Evolutionary conservation across 257 asterid species (phyloP).

Genomic region (Jacaranda mimosifolia): DNA sequence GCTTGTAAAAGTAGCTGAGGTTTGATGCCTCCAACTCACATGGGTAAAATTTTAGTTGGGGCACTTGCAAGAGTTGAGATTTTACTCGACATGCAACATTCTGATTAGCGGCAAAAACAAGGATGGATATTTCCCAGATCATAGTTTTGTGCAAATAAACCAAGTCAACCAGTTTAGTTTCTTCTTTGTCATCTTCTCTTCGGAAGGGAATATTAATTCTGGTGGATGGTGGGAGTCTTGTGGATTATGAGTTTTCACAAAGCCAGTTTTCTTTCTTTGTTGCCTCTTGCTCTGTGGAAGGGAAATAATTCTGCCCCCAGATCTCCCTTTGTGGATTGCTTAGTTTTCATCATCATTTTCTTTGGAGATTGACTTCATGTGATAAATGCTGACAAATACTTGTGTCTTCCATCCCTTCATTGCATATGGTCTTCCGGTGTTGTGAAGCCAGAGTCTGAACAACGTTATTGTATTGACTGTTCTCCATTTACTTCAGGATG

Average conservation of each 20-base stretch:
- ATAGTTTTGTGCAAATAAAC: background rate
- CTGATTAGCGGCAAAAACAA: conserved; percentile 1
- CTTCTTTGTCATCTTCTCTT: background rate
- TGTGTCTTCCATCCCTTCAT: conserved; percentile 6
- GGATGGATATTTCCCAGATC: too few species aligned
- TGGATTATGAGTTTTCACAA: background rate
- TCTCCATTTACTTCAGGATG: conserved; percentile 65
- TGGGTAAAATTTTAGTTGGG: conserved; percentile 9
- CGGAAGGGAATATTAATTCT: background rate
- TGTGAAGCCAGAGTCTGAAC: conserved; percentile 19
- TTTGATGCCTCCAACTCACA: background rate
- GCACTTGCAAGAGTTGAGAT: conserved; percentile 1
- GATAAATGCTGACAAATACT: conserved; percentile 8
- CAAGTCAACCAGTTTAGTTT: background rate
- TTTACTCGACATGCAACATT: background rate
- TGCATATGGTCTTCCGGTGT: conserved; percentile 25
- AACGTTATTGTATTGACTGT: background rate
- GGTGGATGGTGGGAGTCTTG: conserved; percentile 17
- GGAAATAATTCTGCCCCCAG: background rate
- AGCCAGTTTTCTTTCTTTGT: background rate
- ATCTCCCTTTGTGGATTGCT: background rate
- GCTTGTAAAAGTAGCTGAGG: conserved; percentile 6
- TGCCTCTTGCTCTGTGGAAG: conserved; percentile 2
- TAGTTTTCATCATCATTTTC: conserved; percentile 1
- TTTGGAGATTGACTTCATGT: conserved; percentile 3